Base-by-base conservation (phyloP, 140 eudicot genomes). In the Oenanthe javanica region DNA sequence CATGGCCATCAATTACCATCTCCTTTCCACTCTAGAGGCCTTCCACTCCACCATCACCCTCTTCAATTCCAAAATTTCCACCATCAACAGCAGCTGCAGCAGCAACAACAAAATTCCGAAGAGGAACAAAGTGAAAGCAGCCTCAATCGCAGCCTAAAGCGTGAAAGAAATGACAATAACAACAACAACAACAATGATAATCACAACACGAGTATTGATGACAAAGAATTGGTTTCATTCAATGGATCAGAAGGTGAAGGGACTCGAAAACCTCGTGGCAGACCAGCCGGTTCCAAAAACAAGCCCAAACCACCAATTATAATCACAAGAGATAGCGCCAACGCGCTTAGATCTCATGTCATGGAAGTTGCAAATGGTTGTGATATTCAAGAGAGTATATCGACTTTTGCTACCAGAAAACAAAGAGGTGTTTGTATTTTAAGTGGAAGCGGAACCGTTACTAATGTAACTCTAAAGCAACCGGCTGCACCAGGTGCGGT, bases 261-360 rank as follows among this genome's bases (percentile, higher is more conserved):
- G 15, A 83, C 82, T 11, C 86, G 98, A 40, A 83, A 90, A 54
- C 96, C 97, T 15, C 84, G 98, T 9, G 98, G 98, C 8, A 84
- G 98, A 8, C 98, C 98, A 0, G 89, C 98, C 6, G 98, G 98
- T 0, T 94, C 98, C 4, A 94, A 94, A 79, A 94, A 94, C 89
- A 94, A 92, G 76, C 97, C 98, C 0, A 94, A 94, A 75, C 97
- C 98, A 1, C 98, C 98, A 0, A 92, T 94, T 78, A 92, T 94
- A 51, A 87, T 94, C 81, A 94, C 98, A 10, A 84, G 98, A 2
- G 98, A 94, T 72, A 90, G 97, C 81, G 93, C 97, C 0, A 94
- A 94, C 72, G 96, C 98, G 15, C 93, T 94, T 48, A 79, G 97
- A 81, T 94, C 97, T 49, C 98, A 94, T 79, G 97, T 94, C 75